These are phyloP conservation scores for Raffaelea albimanens DNA, from an alignment of 2,329 filamentous ascomycete species.

Conservation along the genomic window DNA sequence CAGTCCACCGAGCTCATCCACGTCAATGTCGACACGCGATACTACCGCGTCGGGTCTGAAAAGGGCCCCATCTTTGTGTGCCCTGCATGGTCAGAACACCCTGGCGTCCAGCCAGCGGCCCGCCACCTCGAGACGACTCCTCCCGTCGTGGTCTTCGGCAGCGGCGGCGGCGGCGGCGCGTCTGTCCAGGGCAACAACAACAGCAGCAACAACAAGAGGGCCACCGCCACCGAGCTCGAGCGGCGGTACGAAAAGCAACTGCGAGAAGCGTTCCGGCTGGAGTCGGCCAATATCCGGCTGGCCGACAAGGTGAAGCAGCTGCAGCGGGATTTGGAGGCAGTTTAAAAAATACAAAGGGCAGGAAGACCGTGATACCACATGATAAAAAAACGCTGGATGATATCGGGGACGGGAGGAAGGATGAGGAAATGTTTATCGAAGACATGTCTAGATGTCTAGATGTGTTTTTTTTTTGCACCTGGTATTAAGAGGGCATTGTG, in stretches of 20 bases:
- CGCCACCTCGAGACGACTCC: conserved; percentile 35
- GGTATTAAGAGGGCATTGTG: too few relatives aligned
- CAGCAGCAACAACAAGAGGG: neutral
- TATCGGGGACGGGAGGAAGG: too few relatives aligned
- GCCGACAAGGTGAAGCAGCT: neutral
- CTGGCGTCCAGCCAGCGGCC: conserved; percentile 30
- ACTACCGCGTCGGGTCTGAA: conserved; percentile 35
- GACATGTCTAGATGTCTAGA: too few relatives aligned
- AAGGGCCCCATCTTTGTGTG: conserved; percentile 42
- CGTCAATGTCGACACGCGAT: conserved; percentile 41
- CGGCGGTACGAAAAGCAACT: conserved; percentile 13
- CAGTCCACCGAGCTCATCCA: conserved; percentile 26
- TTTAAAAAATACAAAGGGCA: too few relatives aligned
- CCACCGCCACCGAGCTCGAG: conserved; percentile 20
- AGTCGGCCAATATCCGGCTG: conserved; percentile 6
- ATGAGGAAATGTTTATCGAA: too few relatives aligned
- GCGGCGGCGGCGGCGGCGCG: conserved; percentile 16
- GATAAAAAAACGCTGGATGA: too few relatives aligned
- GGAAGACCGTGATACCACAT: too few relatives aligned
- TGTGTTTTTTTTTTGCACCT: too few relatives aligned
- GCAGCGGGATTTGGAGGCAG: conserved; percentile 4
- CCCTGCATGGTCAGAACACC: conserved; percentile 38
- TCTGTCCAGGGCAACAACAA: neutral
- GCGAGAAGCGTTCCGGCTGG: conserved; percentile 3
- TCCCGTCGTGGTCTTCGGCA: conserved; percentile 21